A percentile compares a stretch with the other conserved stretches of the same genome.
Evolutionary conservation across 1,284 basidiomycete genomes (phyloP).

Genomic region (Singerocomus rubriflavus): DNA sequence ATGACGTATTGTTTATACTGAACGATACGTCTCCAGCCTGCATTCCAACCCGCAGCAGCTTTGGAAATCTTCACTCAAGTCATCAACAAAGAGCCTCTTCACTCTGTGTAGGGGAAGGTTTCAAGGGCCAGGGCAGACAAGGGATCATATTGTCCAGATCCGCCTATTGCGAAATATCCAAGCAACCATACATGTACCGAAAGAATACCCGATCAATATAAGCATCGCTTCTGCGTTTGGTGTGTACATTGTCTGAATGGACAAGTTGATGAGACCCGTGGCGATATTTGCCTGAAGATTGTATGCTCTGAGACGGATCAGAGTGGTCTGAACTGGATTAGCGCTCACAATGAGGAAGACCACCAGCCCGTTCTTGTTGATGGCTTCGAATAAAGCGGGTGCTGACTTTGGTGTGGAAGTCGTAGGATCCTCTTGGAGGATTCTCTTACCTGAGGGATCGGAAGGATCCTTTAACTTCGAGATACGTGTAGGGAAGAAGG

Average conservation of each 20-base stretch:
- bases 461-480: slow-evolving; percentile 29
- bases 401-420: slow-evolving; percentile 27
- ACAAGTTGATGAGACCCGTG: slow-evolving; percentile 85
- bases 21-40: slow-evolving; percentile 39
- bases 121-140: neutral
- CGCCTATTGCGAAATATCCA: slow-evolving; percentile 43
- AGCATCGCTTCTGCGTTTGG: slow-evolving; percentile 55
- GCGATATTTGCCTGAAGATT: slow-evolving; percentile 73
- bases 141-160: slow-evolving; percentile 20
- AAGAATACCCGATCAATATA: slow-evolving; percentile 66
- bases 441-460: slow-evolving; percentile 31
- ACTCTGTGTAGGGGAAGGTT: slow-evolving; percentile 42
- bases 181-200: slow-evolving; percentile 55
- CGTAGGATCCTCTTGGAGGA: slow-evolving; percentile 30
- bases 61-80: slow-evolving; percentile 58
- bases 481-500: slow-evolving; percentile 54
- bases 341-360: slow-evolving; percentile 84
- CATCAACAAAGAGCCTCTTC: slow-evolving; percentile 47
- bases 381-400: slow-evolving; percentile 69
- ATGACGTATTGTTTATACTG: neutral
- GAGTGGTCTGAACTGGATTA: slow-evolving; percentile 33
- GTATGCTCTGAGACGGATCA: neutral
- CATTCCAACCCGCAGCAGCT: slow-evolving; percentile 55
- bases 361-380: slow-evolving; percentile 79
- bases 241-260: slow-evolving; percentile 81